Percentiles rank a stretch among this genome's conserved stretches.
Evolutionary conservation across 768 basidiomycete species (phyloP).

Genomic region (Auricularia sp.): DNA sequence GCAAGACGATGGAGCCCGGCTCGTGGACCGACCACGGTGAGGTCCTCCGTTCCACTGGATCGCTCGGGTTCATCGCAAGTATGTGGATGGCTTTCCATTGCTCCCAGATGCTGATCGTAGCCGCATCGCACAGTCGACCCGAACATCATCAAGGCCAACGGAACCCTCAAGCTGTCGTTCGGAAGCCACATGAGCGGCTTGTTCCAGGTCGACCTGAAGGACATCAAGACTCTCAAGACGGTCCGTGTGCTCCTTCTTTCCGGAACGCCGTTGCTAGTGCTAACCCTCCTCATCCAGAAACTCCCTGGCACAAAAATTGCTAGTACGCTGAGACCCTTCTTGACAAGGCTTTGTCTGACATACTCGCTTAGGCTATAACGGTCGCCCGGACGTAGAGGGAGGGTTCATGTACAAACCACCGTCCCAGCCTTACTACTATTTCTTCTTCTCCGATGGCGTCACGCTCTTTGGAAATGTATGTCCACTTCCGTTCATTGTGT

Average conservation of each 20-base stretch:
- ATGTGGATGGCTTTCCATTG: too few species aligned
- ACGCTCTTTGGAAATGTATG: slow-evolving; percentile 10
- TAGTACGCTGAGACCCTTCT: neutral
- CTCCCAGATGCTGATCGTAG: neutral
- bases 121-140: neutral
- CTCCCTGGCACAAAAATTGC: too few species aligned
- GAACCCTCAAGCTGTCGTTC: too few species aligned
- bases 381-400: neutral
- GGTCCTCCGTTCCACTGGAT: neutral
- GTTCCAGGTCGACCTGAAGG: too few species aligned
- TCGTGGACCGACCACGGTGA: neutral
- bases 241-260: too few species aligned
- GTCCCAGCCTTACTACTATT: neutral
- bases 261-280: too few species aligned
- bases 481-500: too few species aligned
- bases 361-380: neutral
- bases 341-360: neutral
- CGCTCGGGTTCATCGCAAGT: neutral
- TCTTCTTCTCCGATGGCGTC: slow-evolving; percentile 14
- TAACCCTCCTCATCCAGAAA: too few species aligned
- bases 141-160: neutral
- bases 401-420: slow-evolving; percentile 4
- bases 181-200: too few species aligned
- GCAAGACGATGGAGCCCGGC: neutral
- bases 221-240: too few species aligned